Base-by-base conservation (phyloP, 78 protist genomes). In the slime mould (Dictyostelium discoideum) region DNA sequence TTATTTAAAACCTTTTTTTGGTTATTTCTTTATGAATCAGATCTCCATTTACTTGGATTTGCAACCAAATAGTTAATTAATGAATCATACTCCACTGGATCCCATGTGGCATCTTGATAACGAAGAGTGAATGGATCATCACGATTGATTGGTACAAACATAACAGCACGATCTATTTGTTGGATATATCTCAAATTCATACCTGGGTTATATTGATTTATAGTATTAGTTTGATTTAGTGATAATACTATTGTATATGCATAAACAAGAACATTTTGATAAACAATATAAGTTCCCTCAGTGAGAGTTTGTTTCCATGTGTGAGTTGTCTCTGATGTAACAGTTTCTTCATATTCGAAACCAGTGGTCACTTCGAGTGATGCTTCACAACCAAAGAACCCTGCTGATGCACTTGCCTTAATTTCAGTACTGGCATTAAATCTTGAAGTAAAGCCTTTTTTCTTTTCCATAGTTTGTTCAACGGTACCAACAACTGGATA, bases 51-150 rank as follows among this genome's bases (percentile, higher is more conserved):
- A 14, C 1, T 37, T 37, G 80, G 79, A 78, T 78, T 20, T 6
- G 22, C 0, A 14, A 6, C 74, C 5, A 82, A 24, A 10, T 26
- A 54, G 0, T 82, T 2, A 13, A 24, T 82, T 39, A n/a, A 39
- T 8, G 2, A 10, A 1, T 74, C 81, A 29, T 74, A 74, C 11
- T 74, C 81, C 1, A 74, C 81, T 7, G 81, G 81, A 0, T 74
- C 18, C 14, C n/a, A 37, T 1, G 5, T 5, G 7, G 50, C 44
- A 16, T 74, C 81, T 37, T 9, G 10, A 37, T 74, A 29, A 74
- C 44, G 81, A 74, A 74, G 39, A 37, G 81, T 74, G 16, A 74
- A 32, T 32, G 81, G 20, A 74, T 74, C 81, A 74, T 74, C 13
- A 32, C 81, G 46, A 29, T 73, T 73, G 7, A 73, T 22, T 74